Percentiles rank a stretch among this genome's conserved stretches.
Evolutionary conservation across 2,329 filamentous ascomycete genomes (phyloP).

Genomic region (Fonsecaea pugnacius): DNA sequence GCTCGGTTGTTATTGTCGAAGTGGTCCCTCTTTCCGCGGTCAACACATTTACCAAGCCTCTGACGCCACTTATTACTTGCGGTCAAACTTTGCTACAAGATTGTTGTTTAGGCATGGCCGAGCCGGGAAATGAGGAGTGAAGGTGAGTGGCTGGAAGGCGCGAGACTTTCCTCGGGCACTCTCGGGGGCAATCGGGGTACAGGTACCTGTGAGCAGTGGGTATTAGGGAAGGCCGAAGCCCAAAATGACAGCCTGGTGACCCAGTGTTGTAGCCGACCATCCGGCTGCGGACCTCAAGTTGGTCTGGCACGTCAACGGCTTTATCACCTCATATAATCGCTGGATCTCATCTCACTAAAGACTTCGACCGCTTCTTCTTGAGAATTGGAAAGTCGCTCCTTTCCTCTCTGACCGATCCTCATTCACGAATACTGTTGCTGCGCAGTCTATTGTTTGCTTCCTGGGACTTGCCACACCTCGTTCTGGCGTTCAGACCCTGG

Average conservation of each 20-base stretch:
- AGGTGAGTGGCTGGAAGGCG: not conserved
- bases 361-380: conserved; percentile 8
- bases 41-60: not conserved
- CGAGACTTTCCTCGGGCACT: not conserved
- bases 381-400: conserved; percentile 7
- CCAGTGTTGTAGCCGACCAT: not conserved
- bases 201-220: too few relatives aligned
- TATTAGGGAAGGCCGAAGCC: not conserved
- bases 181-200: not conserved
- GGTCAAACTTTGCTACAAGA: not conserved
- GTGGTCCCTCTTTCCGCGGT: not conserved
- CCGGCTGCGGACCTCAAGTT: not conserved
- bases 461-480: not conserved
- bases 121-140: not conserved
- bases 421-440: not conserved
- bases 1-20: not conserved
- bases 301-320: not conserved
- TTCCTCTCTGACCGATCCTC: not conserved
- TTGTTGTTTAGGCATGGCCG: not conserved
- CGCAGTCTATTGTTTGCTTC: not conserved
- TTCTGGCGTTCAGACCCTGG: not conserved
- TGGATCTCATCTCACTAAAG: conserved; percentile 11
- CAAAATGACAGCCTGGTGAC: not conserved
- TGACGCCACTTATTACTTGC: not conserved
- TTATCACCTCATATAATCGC: conserved; percentile 1